Percentiles rank a stretch among this genome's conserved stretches.
Conservation (phyloP, 129 eudicot species). For the Dittrichia graveolens region DNA sequence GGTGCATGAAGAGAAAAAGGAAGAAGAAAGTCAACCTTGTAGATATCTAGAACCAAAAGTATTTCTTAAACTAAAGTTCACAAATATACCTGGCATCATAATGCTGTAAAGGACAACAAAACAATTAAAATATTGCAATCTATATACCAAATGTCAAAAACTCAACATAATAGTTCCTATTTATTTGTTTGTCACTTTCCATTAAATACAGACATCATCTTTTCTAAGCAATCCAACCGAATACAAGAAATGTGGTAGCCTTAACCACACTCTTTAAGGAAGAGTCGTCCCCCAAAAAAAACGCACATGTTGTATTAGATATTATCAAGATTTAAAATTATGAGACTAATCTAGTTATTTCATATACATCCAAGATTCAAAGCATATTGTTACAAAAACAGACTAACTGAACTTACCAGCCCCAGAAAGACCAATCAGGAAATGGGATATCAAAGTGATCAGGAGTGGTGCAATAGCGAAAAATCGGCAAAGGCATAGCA, state of each 20-base stretch:
- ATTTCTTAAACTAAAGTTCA: constrained; percentile 17
- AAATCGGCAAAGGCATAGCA: constrained; percentile 67
- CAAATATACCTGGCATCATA: not conserved
- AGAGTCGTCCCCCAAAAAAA: no score
- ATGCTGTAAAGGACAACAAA: not conserved
- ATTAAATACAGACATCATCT: not conserved
- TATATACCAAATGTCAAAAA: not conserved
- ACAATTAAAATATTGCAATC: not conserved
- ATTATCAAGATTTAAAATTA: not conserved
- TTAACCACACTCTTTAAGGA: no score
- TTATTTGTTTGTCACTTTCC: constrained; percentile 5
- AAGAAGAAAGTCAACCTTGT: constrained; percentile 23
- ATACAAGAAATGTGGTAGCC: not conserved
- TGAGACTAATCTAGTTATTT: not conserved
- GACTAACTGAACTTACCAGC: constrained; percentile 54
- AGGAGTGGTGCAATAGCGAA: constrained; percentile 72
- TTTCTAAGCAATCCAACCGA: not conserved
- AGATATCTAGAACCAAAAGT: constrained; percentile 1
- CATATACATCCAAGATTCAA: constrained; percentile 21
- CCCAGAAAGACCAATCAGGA: constrained; percentile 98
- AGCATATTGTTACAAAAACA: not conserved
- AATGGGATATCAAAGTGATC: constrained; percentile 75
- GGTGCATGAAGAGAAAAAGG: not conserved
- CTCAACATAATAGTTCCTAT: not conserved
- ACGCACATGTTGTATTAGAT: no score